These are phyloP conservation scores for Dioscorea zingiberensis DNA, from an alignment of 106 monocot genomes.

Conservation along the genomic window DNA sequence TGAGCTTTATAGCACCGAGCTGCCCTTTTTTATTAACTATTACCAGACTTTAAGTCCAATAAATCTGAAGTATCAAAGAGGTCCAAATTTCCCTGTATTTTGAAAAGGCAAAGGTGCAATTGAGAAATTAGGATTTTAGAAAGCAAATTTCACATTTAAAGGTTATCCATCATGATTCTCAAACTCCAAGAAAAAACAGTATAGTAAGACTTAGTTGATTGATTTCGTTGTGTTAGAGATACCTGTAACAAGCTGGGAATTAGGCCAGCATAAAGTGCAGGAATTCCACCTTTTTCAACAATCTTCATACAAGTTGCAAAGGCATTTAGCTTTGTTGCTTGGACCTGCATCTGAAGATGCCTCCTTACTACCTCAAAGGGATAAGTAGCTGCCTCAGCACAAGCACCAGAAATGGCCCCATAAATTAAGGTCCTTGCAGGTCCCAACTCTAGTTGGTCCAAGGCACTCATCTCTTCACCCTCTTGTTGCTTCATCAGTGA, in stretches of 20 bases:
- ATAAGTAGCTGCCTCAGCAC: constrained; percentile 96
- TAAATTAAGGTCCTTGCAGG: constrained; percentile 76
- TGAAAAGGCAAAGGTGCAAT: too few species aligned
- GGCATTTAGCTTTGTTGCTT: constrained; percentile 63
- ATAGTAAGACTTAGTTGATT: too few species aligned
- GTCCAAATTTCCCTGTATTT: too few species aligned
- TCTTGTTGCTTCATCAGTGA: constrained; percentile 50
- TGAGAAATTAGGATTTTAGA: too few species aligned
- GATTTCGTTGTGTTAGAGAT: not conserved
- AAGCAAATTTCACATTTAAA: too few species aligned
- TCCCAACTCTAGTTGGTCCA: constrained; percentile 78
- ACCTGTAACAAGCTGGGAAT: constrained; percentile 98
- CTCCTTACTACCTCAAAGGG: constrained; percentile 94
- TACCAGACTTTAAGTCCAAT: too few species aligned
- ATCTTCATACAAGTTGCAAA: constrained; percentile 74
- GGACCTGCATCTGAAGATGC: constrained; percentile 82
- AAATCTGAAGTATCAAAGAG: too few species aligned
- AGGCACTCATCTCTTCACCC: constrained; percentile 55
- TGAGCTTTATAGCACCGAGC: too few species aligned
- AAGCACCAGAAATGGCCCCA: constrained; percentile 89
- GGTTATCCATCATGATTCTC: too few species aligned
- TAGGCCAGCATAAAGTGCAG: constrained; percentile 86
- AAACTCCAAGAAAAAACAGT: too few species aligned
- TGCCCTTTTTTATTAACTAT: too few species aligned
- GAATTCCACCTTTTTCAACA: constrained; percentile 77